phyloP scores from a whole-genome alignment of 208 protist genomes.

The Strigomonas culicis region DNA sequence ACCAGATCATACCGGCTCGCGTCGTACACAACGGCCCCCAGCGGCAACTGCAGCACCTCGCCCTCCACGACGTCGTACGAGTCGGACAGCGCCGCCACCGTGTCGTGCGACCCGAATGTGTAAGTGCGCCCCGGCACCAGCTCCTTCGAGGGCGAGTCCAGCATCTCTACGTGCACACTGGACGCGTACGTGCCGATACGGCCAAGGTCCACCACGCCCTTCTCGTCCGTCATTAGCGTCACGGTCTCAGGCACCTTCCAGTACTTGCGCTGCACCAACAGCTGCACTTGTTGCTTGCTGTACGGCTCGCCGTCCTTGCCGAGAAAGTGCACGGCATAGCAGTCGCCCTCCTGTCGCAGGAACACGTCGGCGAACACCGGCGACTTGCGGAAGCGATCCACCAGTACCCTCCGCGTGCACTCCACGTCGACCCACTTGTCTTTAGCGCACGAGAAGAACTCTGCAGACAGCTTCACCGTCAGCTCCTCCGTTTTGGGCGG shows the following conservation, averaged over 20 bases:
- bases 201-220: slow-evolving; percentile 8
- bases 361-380: slow-evolving; percentile 4
- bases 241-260: not conserved
- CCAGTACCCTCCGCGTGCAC: slow-evolving; percentile 3
- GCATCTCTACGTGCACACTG: not conserved
- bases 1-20: slow-evolving; percentile 3
- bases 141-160: slow-evolving; percentile 12
- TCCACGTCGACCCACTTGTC: slow-evolving; percentile 8
- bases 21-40: not conserved
- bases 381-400: not conserved
- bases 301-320: slow-evolving; percentile 19
- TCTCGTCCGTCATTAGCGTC: slow-evolving; percentile 7
- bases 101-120: slow-evolving; percentile 7
- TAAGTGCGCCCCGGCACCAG: not conserved
- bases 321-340: slow-evolving; percentile 8
- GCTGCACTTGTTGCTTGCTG: slow-evolving; percentile 6
- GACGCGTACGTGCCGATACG: not conserved
- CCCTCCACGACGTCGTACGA: slow-evolving; percentile 8
- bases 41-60: slow-evolving; percentile 12
- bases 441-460: slow-evolving; percentile 4
- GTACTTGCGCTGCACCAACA: not conserved
- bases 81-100: not conserved
- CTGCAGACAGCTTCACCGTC: slow-evolving; percentile 7
- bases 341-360: slow-evolving; percentile 5
- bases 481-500: slow-evolving; percentile 6